phyloP scores from a whole-genome alignment of 1,284 basidiomycete species.

The Pterulicium gracile region DNA sequence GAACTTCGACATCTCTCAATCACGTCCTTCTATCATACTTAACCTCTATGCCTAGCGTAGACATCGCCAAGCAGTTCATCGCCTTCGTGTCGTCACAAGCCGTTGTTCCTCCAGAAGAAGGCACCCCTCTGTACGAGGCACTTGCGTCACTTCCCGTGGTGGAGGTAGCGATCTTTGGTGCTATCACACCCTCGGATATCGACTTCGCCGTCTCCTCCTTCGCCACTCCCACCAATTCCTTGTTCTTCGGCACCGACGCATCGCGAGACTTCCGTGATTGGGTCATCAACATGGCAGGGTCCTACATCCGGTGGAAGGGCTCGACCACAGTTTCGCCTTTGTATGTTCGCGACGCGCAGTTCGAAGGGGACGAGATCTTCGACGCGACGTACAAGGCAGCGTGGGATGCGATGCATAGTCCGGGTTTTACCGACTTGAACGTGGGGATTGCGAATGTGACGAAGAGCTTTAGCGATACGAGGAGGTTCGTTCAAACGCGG shows the following conservation, averaged over 20 bases:
- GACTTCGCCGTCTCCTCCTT: conserved; percentile 39
- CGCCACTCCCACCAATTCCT: conserved; percentile 31
- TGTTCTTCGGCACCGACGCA: conserved; percentile 50
- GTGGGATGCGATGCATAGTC: conserved; percentile 6
- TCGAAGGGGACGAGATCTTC: conserved; percentile 28
- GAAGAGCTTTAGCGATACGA: too few species aligned
- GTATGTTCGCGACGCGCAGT: conserved; percentile 32
- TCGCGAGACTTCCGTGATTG: conserved; percentile 39
- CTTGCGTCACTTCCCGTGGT: conserved; percentile 37
- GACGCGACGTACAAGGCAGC: conserved; percentile 40
- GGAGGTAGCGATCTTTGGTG: conserved; percentile 54
- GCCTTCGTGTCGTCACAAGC: conserved; percentile 32
- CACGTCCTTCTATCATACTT: conserved; percentile 51
- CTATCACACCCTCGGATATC: conserved; percentile 36
- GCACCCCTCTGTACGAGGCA: conserved; percentile 23
- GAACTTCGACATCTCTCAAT: conserved; percentile 39
- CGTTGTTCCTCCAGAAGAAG: conserved; percentile 26
- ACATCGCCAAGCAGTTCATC: conserved; percentile 36
- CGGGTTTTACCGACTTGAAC: not conserved
- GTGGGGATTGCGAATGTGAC: not conserved
- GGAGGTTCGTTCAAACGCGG: too few species aligned
- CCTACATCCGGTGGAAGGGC: conserved; percentile 39
- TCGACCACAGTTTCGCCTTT: conserved; percentile 35
- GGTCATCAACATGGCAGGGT: conserved; percentile 32
- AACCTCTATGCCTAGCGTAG: conserved; percentile 35